Evolutionary conservation across 352 stramenopile genomes (phyloP).

Genomic region (Globisporangium abappressorium): DNA sequence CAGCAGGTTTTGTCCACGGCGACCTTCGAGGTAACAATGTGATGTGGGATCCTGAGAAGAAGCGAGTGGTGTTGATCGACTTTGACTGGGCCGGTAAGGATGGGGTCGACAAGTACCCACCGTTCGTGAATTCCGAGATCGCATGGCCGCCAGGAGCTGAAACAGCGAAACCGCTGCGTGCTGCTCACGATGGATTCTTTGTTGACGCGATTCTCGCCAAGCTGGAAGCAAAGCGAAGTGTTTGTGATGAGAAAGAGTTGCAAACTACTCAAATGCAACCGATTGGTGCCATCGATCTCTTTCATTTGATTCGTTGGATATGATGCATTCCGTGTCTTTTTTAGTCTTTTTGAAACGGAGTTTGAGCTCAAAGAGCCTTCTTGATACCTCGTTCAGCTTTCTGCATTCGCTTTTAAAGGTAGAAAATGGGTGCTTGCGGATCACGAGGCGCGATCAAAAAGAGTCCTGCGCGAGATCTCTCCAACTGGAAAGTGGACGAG

Average conservation of each 20-base stretch:
- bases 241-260: too few relatives aligned
- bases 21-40: background rate
- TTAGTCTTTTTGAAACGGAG: background rate
- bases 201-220: background rate
- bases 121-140: background rate
- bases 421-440: conserved; percentile 46
- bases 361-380: background rate
- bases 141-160: background rate
- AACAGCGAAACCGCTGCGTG: background rate
- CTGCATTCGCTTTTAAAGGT: background rate
- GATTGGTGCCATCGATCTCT: too few relatives aligned
- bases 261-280: too few relatives aligned
- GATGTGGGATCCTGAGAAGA: background rate
- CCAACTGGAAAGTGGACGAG: conserved; percentile 46
- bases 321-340: too few relatives aligned
- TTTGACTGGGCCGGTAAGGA: background rate
- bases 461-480: conserved; percentile 23
- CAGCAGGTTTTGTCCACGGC: background rate
- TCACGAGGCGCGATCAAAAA: conserved; percentile 28
- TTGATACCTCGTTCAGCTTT: background rate
- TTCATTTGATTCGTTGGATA: too few relatives aligned
- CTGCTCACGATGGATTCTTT: background rate
- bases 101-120: background rate
- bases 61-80: background rate
- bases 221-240: background rate